Evolutionary conservation across 208 protist genomes (phyloP).

Genomic region (Balamuthia mandrillaris): DNA sequence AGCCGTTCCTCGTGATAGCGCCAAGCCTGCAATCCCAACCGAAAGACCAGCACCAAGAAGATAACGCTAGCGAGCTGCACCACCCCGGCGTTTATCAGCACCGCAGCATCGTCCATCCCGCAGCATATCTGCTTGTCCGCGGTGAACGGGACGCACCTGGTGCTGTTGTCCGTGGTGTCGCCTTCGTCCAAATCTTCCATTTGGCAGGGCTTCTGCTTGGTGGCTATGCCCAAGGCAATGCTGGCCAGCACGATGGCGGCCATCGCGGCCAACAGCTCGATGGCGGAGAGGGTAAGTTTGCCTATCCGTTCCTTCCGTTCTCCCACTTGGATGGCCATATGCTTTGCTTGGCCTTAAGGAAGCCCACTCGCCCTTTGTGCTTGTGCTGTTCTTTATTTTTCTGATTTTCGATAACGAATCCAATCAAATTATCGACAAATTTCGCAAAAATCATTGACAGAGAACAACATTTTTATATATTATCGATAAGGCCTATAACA

Average conservation of each 20-base stretch:
- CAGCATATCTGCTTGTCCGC: not conserved
- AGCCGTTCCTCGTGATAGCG: not conserved
- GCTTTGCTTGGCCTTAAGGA: too few species aligned
- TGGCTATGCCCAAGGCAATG: not conserved
- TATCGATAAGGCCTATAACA: too few species aligned
- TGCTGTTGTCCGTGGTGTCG: not conserved
- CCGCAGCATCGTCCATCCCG: not conserved
- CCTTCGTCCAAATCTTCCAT: not conserved
- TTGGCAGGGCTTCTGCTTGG: not conserved
- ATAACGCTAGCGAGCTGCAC: conserved; percentile 7
- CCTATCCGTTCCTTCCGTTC: not conserved
- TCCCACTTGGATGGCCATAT: not conserved
- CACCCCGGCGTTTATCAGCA: conserved; percentile 23
- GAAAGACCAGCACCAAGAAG: not conserved
- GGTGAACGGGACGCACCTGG: not conserved
- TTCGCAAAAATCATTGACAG: too few species aligned
- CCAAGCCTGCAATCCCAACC: not conserved
- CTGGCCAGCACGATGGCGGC: not conserved
- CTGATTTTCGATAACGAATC: too few species aligned
- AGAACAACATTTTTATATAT: too few species aligned
- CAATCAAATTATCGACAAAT: too few species aligned
- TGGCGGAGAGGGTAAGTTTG: not conserved
- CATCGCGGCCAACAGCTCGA: not conserved
- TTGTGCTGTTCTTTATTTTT: too few species aligned
- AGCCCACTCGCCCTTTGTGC: too few species aligned